These are phyloP conservation scores for Coniferiporia sulphurascens DNA, from an alignment of 1,284 basidiomycete genomes.

Conservation along the genomic window DNA sequence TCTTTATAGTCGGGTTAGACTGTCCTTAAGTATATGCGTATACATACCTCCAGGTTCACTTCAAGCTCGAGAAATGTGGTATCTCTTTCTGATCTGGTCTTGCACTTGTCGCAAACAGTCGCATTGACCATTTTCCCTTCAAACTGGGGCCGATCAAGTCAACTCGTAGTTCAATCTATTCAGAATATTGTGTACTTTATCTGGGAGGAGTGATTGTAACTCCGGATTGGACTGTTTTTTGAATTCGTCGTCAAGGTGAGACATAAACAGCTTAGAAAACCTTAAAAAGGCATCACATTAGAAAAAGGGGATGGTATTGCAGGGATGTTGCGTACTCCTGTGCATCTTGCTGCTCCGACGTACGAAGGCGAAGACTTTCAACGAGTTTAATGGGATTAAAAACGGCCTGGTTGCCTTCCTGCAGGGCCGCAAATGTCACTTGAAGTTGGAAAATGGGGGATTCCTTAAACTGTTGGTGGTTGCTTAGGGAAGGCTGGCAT, in stretches of 20 bases:
- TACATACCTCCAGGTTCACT: slow-evolving; percentile 66
- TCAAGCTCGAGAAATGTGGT: slow-evolving; percentile 82
- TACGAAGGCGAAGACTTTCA: slow-evolving; percentile 73
- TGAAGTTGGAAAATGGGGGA: slow-evolving; percentile 73
- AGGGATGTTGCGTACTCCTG: slow-evolving; percentile 63
- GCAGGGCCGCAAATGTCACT: slow-evolving; percentile 77
- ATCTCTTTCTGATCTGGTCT: slow-evolving; percentile 58
- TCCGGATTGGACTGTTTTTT: slow-evolving; percentile 61
- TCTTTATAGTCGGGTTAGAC: slow-evolving; percentile 36
- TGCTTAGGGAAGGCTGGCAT: slow-evolving; percentile 45
- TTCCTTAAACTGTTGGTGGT: slow-evolving; percentile 41
- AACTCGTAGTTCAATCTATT: not conserved
- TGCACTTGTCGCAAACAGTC: slow-evolving; percentile 70
- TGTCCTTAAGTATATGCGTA: slow-evolving; percentile 2
- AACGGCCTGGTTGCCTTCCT: slow-evolving; percentile 60
- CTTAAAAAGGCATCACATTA: slow-evolving; percentile 35
- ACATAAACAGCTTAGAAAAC: slow-evolving; percentile 92
- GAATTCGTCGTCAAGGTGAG: slow-evolving; percentile 80
- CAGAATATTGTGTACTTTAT: slow-evolving; percentile 47
- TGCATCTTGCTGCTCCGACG: slow-evolving; percentile 88
- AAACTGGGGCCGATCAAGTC: slow-evolving; percentile 49
- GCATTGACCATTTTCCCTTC: slow-evolving; percentile 79
- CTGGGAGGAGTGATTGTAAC: slow-evolving; percentile 61
- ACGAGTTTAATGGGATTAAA: slow-evolving; percentile 83
- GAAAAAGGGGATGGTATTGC: not conserved